Evolutionary conservation across 1,284 basidiomycete species (phyloP).

Genomic region (Apiotrichum mycotoxinovorans): DNA sequence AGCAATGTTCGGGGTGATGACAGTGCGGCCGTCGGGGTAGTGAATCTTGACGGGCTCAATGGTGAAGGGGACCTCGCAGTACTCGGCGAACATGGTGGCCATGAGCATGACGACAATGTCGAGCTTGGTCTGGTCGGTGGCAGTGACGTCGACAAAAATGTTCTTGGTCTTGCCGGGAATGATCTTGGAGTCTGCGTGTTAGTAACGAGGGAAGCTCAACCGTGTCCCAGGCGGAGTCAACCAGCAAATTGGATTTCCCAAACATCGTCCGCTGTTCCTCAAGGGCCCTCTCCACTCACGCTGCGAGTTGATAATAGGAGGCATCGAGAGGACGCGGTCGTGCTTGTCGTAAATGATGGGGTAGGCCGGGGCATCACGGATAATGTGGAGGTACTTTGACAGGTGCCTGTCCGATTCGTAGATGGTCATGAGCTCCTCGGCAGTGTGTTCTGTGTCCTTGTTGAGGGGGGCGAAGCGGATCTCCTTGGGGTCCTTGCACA

Average conservation of each 20-base stretch:
- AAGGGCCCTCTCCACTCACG: slow-evolving; percentile 48
- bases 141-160: slow-evolving; percentile 95
- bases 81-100: slow-evolving; percentile 95
- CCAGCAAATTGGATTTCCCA: not conserved
- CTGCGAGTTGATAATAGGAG: slow-evolving; percentile 96
- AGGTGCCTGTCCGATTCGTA: slow-evolving; percentile 95
- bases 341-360: slow-evolving; percentile 94
- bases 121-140: slow-evolving; percentile 96
- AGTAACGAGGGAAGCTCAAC: not conserved
- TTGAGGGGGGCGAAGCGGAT: slow-evolving; percentile 88
- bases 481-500: slow-evolving; percentile 79
- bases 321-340: slow-evolving; percentile 88
- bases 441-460: slow-evolving; percentile 69
- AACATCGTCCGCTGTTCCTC: not conserved
- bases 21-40: slow-evolving; percentile 69
- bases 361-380: slow-evolving; percentile 91
- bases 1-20: slow-evolving; percentile 77
- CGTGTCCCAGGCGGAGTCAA: too few species aligned
- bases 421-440: slow-evolving; percentile 78
- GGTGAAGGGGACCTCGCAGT: slow-evolving; percentile 79
- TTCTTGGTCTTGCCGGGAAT: slow-evolving; percentile 82
- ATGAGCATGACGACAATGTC: slow-evolving; percentile 93
- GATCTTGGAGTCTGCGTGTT: slow-evolving; percentile 75
- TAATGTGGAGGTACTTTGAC: slow-evolving; percentile 82
- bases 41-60: slow-evolving; percentile 86